Evolutionary conservation across 2,329 filamentous ascomycete species (phyloP).

Genomic region (Parastagonospora nodorum): DNA sequence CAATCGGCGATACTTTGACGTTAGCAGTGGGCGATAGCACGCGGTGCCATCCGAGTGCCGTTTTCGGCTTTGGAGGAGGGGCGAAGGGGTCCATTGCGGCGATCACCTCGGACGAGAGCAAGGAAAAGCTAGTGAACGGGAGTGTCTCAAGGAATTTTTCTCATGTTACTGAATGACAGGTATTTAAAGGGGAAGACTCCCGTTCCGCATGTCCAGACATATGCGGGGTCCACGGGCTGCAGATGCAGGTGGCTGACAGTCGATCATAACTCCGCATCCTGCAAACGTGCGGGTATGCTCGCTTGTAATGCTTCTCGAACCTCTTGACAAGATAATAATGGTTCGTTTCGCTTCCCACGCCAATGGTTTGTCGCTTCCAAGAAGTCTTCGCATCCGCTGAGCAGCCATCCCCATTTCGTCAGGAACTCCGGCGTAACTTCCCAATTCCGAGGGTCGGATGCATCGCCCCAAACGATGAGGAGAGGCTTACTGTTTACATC

Average conservation of each 20-base stretch:
- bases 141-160: too few species aligned
- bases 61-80: too few species aligned
- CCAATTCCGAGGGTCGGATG: constrained; percentile 54
- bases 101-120: too few species aligned
- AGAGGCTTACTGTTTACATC: constrained; percentile 6
- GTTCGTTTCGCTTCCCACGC: constrained; percentile 18
- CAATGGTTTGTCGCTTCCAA: constrained; percentile 33
- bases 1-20: too few species aligned
- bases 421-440: constrained; percentile 54
- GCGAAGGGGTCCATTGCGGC: too few species aligned
- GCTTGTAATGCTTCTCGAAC: constrained; percentile 4
- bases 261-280: constrained; percentile 1
- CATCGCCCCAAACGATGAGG: constrained; percentile 57
- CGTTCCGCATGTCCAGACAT: background rate
- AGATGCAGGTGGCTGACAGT: constrained; percentile 11
- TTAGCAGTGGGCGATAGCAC: too few species aligned
- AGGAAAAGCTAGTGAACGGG: too few species aligned
- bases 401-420: constrained; percentile 52
- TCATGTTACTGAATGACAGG: too few species aligned
- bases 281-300: constrained; percentile 6
- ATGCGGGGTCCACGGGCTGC: background rate
- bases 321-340: constrained; percentile 5
- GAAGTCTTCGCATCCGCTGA: constrained; percentile 47
- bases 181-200: too few species aligned
- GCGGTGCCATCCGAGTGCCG: too few species aligned